These are phyloP conservation scores for Euphorbia lathyris DNA, from an alignment of 345 rosid species.

Conservation along the genomic window DNA sequence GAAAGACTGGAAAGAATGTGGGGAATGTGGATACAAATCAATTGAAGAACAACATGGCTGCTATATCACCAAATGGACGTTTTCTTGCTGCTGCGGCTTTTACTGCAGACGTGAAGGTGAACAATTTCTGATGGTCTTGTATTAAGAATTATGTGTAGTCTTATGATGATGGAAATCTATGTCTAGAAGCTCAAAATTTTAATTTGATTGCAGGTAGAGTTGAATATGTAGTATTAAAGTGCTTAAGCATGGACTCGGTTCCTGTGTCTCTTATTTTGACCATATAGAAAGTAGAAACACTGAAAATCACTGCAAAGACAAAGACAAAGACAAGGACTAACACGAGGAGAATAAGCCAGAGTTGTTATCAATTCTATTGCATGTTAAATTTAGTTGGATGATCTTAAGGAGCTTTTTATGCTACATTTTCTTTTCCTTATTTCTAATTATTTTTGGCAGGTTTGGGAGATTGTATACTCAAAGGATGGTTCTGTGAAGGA, in stretches of 20 bases:
- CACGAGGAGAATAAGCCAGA: background rate
- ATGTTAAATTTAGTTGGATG: background rate
- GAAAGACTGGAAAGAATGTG: conserved; percentile 72
- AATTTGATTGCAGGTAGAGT: background rate
- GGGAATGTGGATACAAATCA: conserved; percentile 95
- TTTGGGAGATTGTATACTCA: conserved; percentile 92
- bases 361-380: background rate
- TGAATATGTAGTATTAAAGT: background rate
- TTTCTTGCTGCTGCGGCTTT: conserved; percentile 98
- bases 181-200: background rate
- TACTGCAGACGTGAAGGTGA: conserved; percentile 98
- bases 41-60: conserved; percentile 85
- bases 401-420: background rate
- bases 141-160: background rate
- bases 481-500: conserved; percentile 98
- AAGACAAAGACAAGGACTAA: background rate
- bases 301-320: background rate
- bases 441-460: conserved; percentile 40
- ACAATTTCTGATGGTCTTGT: background rate
- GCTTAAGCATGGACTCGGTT: background rate
- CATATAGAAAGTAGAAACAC: background rate
- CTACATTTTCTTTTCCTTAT: background rate
- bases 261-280: background rate
- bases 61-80: conserved; percentile 94
- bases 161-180: background rate